Percentiles rank a stretch among this genome's conserved stretches.
These are phyloP conservation scores for Metschnikowia cerradonensis DNA, from an alignment of 805 yeast genomes.

Conservation along the genomic window DNA sequence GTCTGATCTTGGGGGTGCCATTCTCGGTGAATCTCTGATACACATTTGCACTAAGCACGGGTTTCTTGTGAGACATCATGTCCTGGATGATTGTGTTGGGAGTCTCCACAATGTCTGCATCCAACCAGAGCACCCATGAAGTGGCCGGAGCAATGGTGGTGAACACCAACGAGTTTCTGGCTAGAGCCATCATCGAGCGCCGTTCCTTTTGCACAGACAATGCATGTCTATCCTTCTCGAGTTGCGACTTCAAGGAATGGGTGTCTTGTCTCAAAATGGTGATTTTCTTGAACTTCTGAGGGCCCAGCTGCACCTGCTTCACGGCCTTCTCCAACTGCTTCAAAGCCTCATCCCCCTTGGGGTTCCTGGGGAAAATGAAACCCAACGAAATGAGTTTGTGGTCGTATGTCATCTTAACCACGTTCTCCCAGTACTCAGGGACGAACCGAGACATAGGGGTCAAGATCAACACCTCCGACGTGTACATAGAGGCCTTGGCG, in stretches of 20 bases:
- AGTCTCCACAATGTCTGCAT: slow-evolving; percentile 89
- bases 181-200: slow-evolving; percentile 86
- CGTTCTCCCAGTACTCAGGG: slow-evolving; percentile 83
- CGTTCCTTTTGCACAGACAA: slow-evolving; percentile 81
- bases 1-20: slow-evolving; percentile 61
- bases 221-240: slow-evolving; percentile 90
- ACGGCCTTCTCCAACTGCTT: slow-evolving; percentile 70
- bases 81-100: slow-evolving; percentile 83
- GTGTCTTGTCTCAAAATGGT: slow-evolving; percentile 90
- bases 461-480: slow-evolving; percentile 79
- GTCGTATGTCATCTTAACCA: slow-evolving; percentile 73
- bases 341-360: slow-evolving; percentile 78
- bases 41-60: slow-evolving; percentile 88
- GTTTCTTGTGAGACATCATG: slow-evolving; percentile 76
- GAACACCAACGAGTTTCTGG: slow-evolving; percentile 86
- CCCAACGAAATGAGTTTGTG: slow-evolving; percentile 83
- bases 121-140: slow-evolving; percentile 96
- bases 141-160: slow-evolving; percentile 86
- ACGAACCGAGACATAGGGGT: slow-evolving; percentile 89
- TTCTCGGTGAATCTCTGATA: slow-evolving; percentile 75
- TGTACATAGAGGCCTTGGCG: slow-evolving; percentile 65
- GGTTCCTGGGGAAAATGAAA: slow-evolving; percentile 80
- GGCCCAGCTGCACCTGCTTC: slow-evolving; percentile 62
- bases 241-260: slow-evolving; percentile 67
- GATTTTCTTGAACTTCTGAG: slow-evolving; percentile 71